Evolutionary conservation across 192 early-diverging fungal genomes (phyloP).

Genomic region (Mortierella hygrophila): DNA sequence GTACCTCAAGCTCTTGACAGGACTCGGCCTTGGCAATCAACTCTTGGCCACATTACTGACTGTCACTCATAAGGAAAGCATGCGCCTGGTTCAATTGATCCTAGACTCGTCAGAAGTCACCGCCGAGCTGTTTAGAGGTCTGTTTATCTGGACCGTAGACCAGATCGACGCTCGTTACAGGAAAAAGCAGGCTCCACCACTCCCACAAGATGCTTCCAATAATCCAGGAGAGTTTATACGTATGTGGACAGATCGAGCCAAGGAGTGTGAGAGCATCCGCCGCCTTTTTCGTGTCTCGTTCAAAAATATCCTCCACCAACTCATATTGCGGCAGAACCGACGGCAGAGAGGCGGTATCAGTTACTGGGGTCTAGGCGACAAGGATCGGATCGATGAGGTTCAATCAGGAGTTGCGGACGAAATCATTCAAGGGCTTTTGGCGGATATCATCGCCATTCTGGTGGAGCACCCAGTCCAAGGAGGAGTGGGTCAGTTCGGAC

Average conservation of each 20-base stretch:
- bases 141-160: constrained; percentile 33
- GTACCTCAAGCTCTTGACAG: constrained; percentile 14
- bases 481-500: neutral
- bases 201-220: neutral
- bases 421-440: constrained; percentile 4
- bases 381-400: neutral
- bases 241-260: constrained; percentile 5
- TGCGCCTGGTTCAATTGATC: constrained; percentile 1
- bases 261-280: neutral
- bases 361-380: neutral
- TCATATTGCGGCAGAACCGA: neutral
- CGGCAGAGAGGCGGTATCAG: neutral
- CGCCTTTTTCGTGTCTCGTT: neutral
- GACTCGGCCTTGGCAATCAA: constrained; percentile 18
- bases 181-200: neutral
- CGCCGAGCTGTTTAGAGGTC: neutral
- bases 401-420: neutral
- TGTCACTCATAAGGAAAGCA: constrained; percentile 7
- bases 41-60: neutral
- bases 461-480: neutral
- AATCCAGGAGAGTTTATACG: neutral
- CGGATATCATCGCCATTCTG: neutral
- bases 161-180: neutral
- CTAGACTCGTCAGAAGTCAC: constrained; percentile 3
- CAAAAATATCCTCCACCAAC: constrained; percentile 1